Base-by-base conservation (phyloP, 2,329 filamentous ascomycete species). In the Calonectria fujianensis region DNA sequence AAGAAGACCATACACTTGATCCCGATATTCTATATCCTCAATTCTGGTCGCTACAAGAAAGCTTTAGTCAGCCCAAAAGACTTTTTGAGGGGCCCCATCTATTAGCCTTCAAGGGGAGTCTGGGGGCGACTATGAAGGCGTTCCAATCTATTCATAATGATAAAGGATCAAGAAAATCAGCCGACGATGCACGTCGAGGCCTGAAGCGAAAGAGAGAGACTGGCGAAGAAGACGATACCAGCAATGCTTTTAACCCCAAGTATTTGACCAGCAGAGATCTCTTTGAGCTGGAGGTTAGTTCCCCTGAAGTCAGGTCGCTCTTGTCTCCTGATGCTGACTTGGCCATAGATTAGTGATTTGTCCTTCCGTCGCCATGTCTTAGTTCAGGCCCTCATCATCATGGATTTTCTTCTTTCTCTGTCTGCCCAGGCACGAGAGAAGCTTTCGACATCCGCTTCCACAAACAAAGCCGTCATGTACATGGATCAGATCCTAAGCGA, bases 221-320 rank as follows among this genome's bases (percentile, higher is more conserved):
- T 24, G 89, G 89, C 52, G 86, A 86, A 35, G 89, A 91, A 67
- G 91, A 91, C 10, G 90, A 91, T 70, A 76, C 77, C 20, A 77
- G 80, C 1, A 84, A 84, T 69, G 79, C 83, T 31, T 98, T 98
- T 86, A 99, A 99, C 81, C 96, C 97, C 1, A 99, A 98, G 83
- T 99, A 99, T 83, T 90, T 99, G 24, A 99, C 97, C n/a, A 98
- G 96, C 84, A 91, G 94, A 77, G 97, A 99, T 83, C 89, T 99
- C 1, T 99, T 99, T 84, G 95, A 97, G 81, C 91, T 99, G 59
- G 97, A 99, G 90, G 94, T 95, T 89, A 74, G 59, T 32, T 8
- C 14, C 14, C 27, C 29, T 14, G 29, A 9, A 39, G 24, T 69
- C 18, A 31, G 10, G 3, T 7, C n/a, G 35, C 32, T 6, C 18